Percentiles rank a stretch among this genome's conserved stretches.
These are phyloP conservation scores for Penicillium malachiteum DNA, from an alignment of 495 filamentous ascomycete genomes.

Conservation along the genomic window DNA sequence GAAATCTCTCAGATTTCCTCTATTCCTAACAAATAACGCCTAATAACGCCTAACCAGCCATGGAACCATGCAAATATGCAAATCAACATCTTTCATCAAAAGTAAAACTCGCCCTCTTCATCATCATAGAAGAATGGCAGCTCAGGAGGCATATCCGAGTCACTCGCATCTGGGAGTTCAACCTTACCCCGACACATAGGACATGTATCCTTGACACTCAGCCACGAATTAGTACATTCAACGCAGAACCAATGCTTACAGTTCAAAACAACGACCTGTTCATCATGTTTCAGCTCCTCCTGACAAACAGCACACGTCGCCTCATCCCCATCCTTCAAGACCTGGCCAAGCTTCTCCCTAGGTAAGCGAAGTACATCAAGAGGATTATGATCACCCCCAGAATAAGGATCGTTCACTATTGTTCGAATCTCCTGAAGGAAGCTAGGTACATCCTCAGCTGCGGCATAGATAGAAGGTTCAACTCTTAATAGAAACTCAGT, in stretches of 20 bases:
- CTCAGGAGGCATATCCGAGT: neutral
- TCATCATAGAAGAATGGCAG: neutral
- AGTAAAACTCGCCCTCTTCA: neutral
- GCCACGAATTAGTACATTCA: neutral
- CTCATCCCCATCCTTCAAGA: neutral
- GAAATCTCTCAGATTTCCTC: no score
- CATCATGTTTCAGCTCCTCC: neutral
- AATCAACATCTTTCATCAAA: no score
- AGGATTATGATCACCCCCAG: neutral
- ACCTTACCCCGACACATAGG: neutral
- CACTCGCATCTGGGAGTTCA: neutral
- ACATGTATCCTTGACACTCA: neutral
- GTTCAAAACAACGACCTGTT: neutral
- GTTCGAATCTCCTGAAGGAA: neutral
- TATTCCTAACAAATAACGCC: no score
- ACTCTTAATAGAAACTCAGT: neutral
- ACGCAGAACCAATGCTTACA: constrained; percentile 3
- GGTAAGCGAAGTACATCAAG: neutral
- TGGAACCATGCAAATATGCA: no score
- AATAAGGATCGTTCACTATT: neutral
- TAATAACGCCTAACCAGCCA: no score
- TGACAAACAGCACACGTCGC: neutral
- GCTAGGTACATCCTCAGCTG: neutral
- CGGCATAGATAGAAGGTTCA: neutral
- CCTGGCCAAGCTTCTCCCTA: neutral